Evolutionary conservation across 768 basidiomycete species (phyloP), one percentile per base, ranked within the genome.

Genomic region (Filobasidium floriforme): DNA sequence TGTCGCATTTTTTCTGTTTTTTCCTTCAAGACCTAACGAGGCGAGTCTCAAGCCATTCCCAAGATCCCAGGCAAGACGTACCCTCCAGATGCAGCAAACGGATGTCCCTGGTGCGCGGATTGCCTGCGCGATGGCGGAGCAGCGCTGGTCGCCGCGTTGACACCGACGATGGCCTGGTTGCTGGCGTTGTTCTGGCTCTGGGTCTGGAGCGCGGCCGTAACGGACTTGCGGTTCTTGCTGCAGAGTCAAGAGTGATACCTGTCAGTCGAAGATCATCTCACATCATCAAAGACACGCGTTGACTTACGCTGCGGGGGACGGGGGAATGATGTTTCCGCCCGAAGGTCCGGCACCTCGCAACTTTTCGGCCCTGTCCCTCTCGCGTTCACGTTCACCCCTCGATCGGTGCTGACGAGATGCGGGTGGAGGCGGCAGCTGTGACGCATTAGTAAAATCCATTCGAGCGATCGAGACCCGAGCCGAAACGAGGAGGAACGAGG

Each of bases 161-260:
- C 76, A 28, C 76, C 76, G 43, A 77, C 65, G 41, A 77, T 77
- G 32, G 76, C 76, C 67, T 77, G 76, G 65, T 77, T 77, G 44
- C 70, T 71, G 10, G 76, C 73, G 64, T 76, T 77, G 29, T 72
- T 72, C 28, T 76, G 65, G 41, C 66, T 73, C 14, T 71, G 71
- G 46, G 46, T 65, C 29, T 57, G 54, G 15, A 57, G 54, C 19
- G 66, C 59, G 11, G 66, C 69, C 12, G 62, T 61, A 4, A 64
- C 71, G 19, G 76, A 77, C 70, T 77, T 77, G 19, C 73, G 68
- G 43, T 60, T 63, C 69, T 75, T 77, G 61, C 73, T 76, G 43
- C 19, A 43, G 12, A 44, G 29, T 19, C 26, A 32, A 52, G 26
- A 46, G 40, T 41, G 37, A n/a, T 29, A 32, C 40, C 3, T 37